Evolutionary conservation across 257 asterid genomes (phyloP), one percentile per base, ranked within the genome.

Genomic region (Nicotiana benthamiana): DNA sequence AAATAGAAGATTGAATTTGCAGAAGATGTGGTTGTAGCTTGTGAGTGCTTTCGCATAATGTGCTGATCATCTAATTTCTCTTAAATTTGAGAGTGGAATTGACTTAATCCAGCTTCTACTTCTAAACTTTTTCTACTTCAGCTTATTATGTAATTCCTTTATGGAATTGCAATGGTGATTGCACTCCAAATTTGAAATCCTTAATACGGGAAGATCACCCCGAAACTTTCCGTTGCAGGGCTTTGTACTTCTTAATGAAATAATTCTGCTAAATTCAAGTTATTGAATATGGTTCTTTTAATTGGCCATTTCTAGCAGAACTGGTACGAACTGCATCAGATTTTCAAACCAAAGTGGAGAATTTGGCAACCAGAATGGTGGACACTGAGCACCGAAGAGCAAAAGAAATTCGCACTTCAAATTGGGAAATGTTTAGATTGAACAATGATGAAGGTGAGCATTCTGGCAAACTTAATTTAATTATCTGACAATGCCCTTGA

Each of bases 311-410:
- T 34, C 72, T 57, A 22, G 36, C 56, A 77, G 81, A 77, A 43
- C 46, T 77, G 48, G 81, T 77, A 77, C 9, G 26, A 24, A 57
- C 57, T 34, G 81, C 68, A 59, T 77, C 81, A 20, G 81, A 59
- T 22, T 34, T 77, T 59, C 81, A 26, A 20, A 6, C 81, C 32
- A 77, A 61, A 28, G 18, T 77, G 57, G 72, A 77, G 57, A 59
- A 16, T 20, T 17, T n/a, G 34, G 22, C 20, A 59, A 20, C 32
- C 68, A 34, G 52, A 59, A 57, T 16, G 80, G 12, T 56, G 66
- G 68, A 59, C 52, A 20, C 15, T 28, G 80, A 77, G 59, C 36
- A 8, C 15, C 32, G 53, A 18, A 56, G 80, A 77, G 80, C 80
- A 32, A 60, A 77, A 66, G 56, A 7, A 60, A 77, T 24, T 77